Conservation (phyloP, 179 eudicot genomes). For the Beta corolliflora region DNA sequence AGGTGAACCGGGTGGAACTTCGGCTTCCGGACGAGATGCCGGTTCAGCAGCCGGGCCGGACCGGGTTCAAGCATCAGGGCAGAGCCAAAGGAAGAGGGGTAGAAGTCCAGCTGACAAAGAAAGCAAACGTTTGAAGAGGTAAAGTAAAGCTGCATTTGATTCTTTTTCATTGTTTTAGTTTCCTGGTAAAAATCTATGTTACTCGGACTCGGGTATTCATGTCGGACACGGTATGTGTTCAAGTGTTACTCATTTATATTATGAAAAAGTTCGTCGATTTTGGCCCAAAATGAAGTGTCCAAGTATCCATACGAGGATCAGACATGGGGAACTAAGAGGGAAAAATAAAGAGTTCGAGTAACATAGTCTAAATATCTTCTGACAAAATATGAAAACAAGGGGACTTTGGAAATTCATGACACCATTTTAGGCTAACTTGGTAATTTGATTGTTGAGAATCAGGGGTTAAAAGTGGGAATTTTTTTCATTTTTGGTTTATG, state of each 20-base stretch:
- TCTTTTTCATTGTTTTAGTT: neutral
- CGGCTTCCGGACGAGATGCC: slow-evolving; percentile 50
- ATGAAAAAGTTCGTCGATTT: neutral
- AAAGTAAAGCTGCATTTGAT: neutral
- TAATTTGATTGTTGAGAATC: neutral
- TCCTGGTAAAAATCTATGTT: too few relatives aligned
- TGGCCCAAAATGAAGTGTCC: neutral
- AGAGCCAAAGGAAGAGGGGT: slow-evolving; percentile 66
- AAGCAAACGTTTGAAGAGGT: slow-evolving; percentile 82
- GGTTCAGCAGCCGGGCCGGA: slow-evolving; percentile 48
- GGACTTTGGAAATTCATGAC: neutral
- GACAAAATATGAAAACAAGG: neutral
- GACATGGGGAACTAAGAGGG: too few relatives aligned
- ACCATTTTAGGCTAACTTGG: neutral
- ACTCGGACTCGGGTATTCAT: too few relatives aligned
- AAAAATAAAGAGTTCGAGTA: too few relatives aligned
- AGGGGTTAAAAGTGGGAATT: neutral
- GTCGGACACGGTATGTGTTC: too few relatives aligned
- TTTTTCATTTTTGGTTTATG: neutral
- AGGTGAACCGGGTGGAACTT: slow-evolving; percentile 46
- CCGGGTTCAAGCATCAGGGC: slow-evolving; percentile 55
- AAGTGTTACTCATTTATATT: too few relatives aligned
- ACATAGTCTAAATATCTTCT: too few relatives aligned
- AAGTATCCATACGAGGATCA: too few relatives aligned
- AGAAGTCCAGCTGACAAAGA: slow-evolving; percentile 89